These are phyloP conservation scores for Myriosclerotinia curreyana DNA, from an alignment of 2,329 filamentous ascomycete genomes.

Conservation along the genomic window DNA sequence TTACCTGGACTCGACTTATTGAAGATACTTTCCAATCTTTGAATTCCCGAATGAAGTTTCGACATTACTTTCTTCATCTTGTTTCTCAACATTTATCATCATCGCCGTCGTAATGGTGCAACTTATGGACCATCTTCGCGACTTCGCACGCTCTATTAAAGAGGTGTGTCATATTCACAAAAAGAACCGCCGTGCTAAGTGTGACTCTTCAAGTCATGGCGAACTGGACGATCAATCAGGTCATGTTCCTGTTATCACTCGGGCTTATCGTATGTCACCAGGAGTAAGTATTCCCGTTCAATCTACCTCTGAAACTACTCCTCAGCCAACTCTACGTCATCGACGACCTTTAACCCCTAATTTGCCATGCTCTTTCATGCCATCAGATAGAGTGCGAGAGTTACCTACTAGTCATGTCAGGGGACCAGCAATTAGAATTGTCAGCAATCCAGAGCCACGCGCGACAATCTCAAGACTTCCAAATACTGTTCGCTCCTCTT, in stretches of 20 bases:
- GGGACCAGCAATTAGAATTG: not conserved
- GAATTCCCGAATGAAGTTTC: not conserved
- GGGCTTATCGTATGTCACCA: not conserved
- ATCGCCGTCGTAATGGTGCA: not conserved
- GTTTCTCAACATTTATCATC: not conserved
- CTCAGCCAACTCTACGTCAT: not conserved
- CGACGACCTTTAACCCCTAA: too few relatives aligned
- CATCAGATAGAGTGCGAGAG: too few relatives aligned
- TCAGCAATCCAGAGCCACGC: not conserved
- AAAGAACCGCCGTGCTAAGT: not conserved
- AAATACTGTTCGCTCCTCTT: not conserved
- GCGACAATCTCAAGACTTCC: not conserved
- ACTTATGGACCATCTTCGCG: not conserved
- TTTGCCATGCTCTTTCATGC: too few relatives aligned
- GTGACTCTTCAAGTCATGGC: too few relatives aligned
- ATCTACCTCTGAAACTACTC: not conserved
- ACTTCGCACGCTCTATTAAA: not conserved
- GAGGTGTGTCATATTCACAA: not conserved
- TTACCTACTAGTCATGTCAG: too few relatives aligned
- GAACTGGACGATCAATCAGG: too few relatives aligned
- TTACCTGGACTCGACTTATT: not conserved
- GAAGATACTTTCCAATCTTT: not conserved
- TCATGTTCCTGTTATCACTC: not conserved
- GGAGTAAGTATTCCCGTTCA: not conserved
- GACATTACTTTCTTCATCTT: not conserved